Conservation (phyloP, 2,329 filamentous ascomycete genomes). For the Ophiobolus disseminans region DNA sequence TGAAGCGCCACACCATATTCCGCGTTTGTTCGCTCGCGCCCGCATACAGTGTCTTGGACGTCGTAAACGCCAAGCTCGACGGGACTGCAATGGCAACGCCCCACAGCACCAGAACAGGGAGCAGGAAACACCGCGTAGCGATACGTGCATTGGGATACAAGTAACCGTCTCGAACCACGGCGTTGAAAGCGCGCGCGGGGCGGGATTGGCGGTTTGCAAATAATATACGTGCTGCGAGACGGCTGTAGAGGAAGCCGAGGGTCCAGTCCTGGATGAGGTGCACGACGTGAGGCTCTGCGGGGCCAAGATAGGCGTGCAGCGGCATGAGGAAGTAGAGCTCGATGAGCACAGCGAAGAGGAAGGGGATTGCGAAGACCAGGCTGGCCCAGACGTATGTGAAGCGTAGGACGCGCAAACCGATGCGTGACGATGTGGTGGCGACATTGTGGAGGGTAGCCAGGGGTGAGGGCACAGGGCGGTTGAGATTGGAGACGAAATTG, state of each 20-base stretch:
- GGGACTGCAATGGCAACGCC: slow-evolving; percentile 69
- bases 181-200: slow-evolving; percentile 75
- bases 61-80: slow-evolving; percentile 62
- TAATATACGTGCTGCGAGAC: slow-evolving; percentile 75
- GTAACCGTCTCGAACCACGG: slow-evolving; percentile 74
- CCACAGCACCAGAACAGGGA: slow-evolving; percentile 73
- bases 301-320: slow-evolving; percentile 72
- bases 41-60: slow-evolving; percentile 53
- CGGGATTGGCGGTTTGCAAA: slow-evolving; percentile 73
- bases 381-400: slow-evolving; percentile 78
- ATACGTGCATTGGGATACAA: slow-evolving; percentile 78
- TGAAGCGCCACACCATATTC: slow-evolving; percentile 66
- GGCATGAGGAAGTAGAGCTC: slow-evolving; percentile 91
- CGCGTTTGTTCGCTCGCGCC: slow-evolving; percentile 58
- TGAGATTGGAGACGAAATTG: slow-evolving; percentile 52
- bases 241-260: slow-evolving; percentile 86
- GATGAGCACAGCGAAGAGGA: slow-evolving; percentile 78
- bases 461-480: slow-evolving; percentile 35
- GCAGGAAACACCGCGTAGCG: slow-evolving; percentile 84
- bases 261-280: slow-evolving; percentile 95
- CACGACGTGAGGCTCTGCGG: slow-evolving; percentile 69
- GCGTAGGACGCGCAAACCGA: slow-evolving; percentile 50
- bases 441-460: slow-evolving; percentile 39
- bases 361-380: slow-evolving; percentile 79
- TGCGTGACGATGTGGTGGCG: slow-evolving; percentile 33